These are phyloP conservation scores for Schizochytrium sp. DNA, from an alignment of 108 stramenopile genomes.

Conservation along the genomic window DNA sequence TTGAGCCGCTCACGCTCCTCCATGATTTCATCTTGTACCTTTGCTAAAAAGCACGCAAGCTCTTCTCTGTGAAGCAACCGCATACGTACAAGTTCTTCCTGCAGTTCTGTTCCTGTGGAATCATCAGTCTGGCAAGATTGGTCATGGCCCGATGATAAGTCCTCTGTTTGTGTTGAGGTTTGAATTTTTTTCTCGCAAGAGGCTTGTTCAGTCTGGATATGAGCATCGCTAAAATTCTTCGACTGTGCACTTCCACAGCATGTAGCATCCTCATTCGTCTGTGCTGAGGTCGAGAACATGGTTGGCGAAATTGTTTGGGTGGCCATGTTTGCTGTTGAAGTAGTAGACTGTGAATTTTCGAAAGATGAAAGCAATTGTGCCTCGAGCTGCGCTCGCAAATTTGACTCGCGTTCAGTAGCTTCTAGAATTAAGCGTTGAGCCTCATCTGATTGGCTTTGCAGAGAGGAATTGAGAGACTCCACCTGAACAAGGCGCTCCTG, in stretches of 20 bases:
- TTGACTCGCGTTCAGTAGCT: background rate
- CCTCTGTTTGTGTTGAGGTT: too few species aligned
- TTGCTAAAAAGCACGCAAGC: background rate
- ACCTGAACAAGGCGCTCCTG: too few species aligned
- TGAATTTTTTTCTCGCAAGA: too few species aligned
- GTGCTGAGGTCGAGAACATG: too few species aligned
- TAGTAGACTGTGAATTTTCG: background rate
- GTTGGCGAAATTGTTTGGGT: background rate
- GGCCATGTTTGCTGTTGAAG: background rate
- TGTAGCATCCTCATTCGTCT: too few species aligned
- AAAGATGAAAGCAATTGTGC: background rate
- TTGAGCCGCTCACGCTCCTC: conserved; percentile 19
- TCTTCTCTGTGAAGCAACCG: background rate
- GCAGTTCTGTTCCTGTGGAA: too few species aligned
- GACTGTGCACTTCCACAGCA: too few species aligned
- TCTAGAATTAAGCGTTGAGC: background rate
- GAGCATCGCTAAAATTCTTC: too few species aligned
- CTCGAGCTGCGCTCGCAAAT: background rate
- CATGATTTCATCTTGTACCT: background rate
- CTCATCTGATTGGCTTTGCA: background rate
- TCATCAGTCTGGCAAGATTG: background rate
- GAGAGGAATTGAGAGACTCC: too few species aligned
- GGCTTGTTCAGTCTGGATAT: too few species aligned
- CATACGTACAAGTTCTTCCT: background rate
- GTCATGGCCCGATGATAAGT: too few species aligned